A percentile compares a stretch with the other conserved stretches of the same genome.
Evolutionary conservation across 768 basidiomycete species (phyloP).

Genomic region (Amanita fuliginea): DNA sequence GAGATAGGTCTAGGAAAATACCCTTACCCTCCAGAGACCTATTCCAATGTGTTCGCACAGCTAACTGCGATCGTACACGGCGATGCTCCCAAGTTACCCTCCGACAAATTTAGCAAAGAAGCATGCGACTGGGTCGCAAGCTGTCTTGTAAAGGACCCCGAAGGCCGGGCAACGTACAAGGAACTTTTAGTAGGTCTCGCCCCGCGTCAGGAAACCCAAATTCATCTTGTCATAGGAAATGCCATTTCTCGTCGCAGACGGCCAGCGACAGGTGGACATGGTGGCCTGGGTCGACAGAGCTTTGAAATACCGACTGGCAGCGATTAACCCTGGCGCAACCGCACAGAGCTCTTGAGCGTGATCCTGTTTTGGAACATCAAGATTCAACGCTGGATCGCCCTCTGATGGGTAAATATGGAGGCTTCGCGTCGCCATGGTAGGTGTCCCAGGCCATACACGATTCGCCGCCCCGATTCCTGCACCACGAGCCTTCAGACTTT

Average conservation of each 20-base stretch:
- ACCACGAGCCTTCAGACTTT: not conserved
- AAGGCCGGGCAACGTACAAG: conserved; percentile 69
- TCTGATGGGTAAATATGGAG: not conserved
- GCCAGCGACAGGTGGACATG: conserved; percentile 67
- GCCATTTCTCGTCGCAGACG: conserved; percentile 63
- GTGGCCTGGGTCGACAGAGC: conserved; percentile 65
- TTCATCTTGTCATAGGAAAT: conserved; percentile 38
- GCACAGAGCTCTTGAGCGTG: conserved; percentile 7
- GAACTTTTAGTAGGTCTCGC: conserved; percentile 57
- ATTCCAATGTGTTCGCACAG: conserved; percentile 94
- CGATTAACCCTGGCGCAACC: not conserved
- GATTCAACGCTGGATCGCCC: not conserved
- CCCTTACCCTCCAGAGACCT: conserved; percentile 96
- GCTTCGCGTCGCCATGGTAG: not conserved
- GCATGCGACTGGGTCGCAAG: conserved; percentile 76
- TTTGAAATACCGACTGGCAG: conserved; percentile 15
- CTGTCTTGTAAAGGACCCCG: conserved; percentile 77
- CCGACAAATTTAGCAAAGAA: conserved; percentile 47
- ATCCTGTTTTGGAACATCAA: not conserved
- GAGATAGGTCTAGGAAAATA: conserved; percentile 87
- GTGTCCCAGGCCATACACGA: not conserved
- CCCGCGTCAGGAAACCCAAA: not conserved
- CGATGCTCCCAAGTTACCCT: conserved; percentile 80
- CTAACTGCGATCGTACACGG: conserved; percentile 93
- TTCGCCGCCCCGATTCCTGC: not conserved